Evolutionary conservation across 2,329 filamentous ascomycete species (phyloP).

Genomic region (Cercospora sp.): DNA sequence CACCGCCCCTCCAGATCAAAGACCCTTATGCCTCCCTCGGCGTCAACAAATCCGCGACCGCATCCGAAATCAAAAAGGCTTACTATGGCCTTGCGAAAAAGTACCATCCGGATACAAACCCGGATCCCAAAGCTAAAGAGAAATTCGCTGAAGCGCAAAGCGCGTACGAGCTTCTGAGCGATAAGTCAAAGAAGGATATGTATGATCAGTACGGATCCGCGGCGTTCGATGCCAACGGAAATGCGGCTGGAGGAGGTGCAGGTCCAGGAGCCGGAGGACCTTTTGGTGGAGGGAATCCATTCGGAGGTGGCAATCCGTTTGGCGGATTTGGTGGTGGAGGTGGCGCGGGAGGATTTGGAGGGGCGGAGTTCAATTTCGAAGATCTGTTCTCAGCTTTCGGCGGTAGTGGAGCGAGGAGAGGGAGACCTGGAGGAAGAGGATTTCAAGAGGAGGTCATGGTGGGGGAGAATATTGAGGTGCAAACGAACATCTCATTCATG

Average conservation of each 20-base stretch:
- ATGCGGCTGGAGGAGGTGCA: constrained; percentile 60
- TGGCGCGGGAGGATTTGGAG: constrained; percentile 34
- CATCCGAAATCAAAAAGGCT: constrained; percentile 92
- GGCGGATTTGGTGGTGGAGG: constrained; percentile 38
- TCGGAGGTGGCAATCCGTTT: constrained; percentile 58
- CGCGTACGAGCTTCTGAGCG: constrained; percentile 90
- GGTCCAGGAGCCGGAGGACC: constrained; percentile 59
- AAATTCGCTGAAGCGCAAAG: constrained; percentile 90
- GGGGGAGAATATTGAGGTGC: constrained; percentile 95
- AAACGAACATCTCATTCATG: constrained; percentile 90
- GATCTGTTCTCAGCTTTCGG: constrained; percentile 90
- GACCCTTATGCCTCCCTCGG: constrained; percentile 89
- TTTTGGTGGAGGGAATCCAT: constrained; percentile 49
- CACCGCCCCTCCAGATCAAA: constrained; percentile 55
- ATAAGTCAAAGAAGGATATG: constrained; percentile 87
- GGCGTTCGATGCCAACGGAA: constrained; percentile 62
- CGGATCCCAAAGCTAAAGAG: constrained; percentile 89
- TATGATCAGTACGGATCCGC: constrained; percentile 88
- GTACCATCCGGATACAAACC: constrained; percentile 97
- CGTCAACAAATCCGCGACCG: constrained; percentile 75
- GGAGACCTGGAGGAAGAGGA: constrained; percentile 51
- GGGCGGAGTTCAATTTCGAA: constrained; percentile 86
- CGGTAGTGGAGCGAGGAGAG: constrained; percentile 56
- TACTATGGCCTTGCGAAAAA: constrained; percentile 98
- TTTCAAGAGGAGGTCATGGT: constrained; percentile 81